These are phyloP conservation scores for Leonotis leonurus DNA, from an alignment of 257 asterid species.

Conservation along the genomic window DNA sequence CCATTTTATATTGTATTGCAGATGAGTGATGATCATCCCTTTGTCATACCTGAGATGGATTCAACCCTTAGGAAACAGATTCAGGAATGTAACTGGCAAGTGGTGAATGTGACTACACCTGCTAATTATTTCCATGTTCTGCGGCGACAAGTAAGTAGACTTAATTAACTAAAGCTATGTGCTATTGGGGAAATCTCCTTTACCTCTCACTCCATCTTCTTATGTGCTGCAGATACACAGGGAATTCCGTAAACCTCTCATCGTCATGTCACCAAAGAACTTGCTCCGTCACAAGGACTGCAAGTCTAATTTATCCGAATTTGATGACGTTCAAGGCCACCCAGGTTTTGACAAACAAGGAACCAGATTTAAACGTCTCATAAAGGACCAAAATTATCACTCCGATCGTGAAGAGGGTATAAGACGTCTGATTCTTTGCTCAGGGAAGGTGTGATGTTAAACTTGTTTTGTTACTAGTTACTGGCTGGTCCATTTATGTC, in stretches of 20 bases:
- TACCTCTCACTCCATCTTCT: slow-evolving; percentile 17
- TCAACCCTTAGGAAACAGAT: slow-evolving; percentile 79
- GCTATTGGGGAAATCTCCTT: background rate
- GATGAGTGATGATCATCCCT: slow-evolving; percentile 96
- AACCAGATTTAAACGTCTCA: slow-evolving; percentile 90
- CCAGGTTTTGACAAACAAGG: slow-evolving; percentile 97
- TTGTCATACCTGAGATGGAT: slow-evolving; percentile 90
- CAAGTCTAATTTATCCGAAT: slow-evolving; percentile 82
- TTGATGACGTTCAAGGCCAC: slow-evolving; percentile 92
- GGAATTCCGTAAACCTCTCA: slow-evolving; percentile 92
- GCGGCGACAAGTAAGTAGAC: slow-evolving; percentile 71
- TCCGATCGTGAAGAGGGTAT: slow-evolving; percentile 83
- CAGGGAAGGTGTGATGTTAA: slow-evolving; percentile 61
- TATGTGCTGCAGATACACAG: slow-evolving; percentile 61
- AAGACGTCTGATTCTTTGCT: slow-evolving; percentile 78
- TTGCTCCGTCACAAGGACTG: slow-evolving; percentile 91
- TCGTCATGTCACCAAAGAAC: slow-evolving; percentile 94
- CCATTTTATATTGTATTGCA: slow-evolving; percentile 30
- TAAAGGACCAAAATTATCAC: slow-evolving; percentile 77
- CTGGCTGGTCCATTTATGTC: too few relatives aligned
- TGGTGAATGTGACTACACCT: slow-evolving; percentile 95
- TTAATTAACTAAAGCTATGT: background rate
- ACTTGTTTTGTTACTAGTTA: slow-evolving; percentile 3
- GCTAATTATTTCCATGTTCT: slow-evolving; percentile 93
- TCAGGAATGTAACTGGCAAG: slow-evolving; percentile 94